These are phyloP conservation scores for Linnemannia schmuckeri DNA, from an alignment of 192 early-diverging fungal genomes.

Conservation along the genomic window DNA sequence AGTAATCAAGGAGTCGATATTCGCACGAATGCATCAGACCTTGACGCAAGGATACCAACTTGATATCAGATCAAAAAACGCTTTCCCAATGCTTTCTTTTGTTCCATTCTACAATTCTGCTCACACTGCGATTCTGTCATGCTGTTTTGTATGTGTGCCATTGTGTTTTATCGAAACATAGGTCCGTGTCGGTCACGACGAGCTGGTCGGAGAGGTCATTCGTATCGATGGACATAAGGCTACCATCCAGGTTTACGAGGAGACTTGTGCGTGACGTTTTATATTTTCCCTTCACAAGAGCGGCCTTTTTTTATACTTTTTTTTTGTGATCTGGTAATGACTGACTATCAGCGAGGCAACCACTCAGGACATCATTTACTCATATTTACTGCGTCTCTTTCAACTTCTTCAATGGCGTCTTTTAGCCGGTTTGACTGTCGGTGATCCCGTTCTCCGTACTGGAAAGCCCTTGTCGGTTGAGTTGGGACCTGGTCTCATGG, in stretches of 20 bases:
- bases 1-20: constrained; percentile 9
- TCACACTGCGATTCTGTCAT: constrained; percentile 6
- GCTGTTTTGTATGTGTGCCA: neutral
- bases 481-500: constrained; percentile 96
- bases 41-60: neutral
- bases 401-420: neutral
- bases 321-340: neutral
- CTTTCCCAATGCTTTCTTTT: neutral
- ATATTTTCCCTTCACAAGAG: neutral
- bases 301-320: neutral
- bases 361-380: neutral
- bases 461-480: constrained; percentile 99
- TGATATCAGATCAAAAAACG: neutral
- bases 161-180: constrained; percentile 31
- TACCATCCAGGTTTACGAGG: constrained; percentile 99
- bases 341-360: neutral
- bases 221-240: constrained; percentile 99
- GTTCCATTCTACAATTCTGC: neutral
- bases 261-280: constrained; percentile 79
- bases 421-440: constrained; percentile 95
- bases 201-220: constrained; percentile 99
- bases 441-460: constrained; percentile 98
- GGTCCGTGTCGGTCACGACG: constrained; percentile 97
- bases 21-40: neutral
- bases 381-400: neutral